phyloP scores from a whole-genome alignment of 768 basidiomycete species.

The Suillus subalutaceus region DNA sequence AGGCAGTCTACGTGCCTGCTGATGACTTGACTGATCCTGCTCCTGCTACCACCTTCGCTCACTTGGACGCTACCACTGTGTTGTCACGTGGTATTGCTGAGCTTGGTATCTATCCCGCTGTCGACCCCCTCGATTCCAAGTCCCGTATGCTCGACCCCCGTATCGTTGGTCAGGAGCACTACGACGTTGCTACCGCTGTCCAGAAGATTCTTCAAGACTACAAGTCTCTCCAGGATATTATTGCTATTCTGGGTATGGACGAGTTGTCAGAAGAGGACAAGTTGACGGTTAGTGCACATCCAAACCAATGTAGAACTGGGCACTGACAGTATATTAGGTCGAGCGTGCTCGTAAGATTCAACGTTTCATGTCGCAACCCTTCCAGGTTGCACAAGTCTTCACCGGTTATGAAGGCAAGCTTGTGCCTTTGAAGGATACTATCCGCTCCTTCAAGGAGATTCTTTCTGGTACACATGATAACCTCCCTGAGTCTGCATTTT shows the following conservation, averaged over 20 bases:
- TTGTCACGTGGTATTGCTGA: slow-evolving; percentile 99
- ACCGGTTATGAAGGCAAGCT: slow-evolving; percentile 99
- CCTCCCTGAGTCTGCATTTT: slow-evolving; percentile 96
- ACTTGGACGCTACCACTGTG: slow-evolving; percentile 99
- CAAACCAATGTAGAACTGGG: not conserved
- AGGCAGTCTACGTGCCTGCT: slow-evolving; percentile 99
- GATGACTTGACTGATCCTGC: slow-evolving; percentile 99
- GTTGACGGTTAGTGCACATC: slow-evolving; percentile 71
- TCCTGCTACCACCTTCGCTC: slow-evolving; percentile 99
- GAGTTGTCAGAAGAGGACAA: slow-evolving; percentile 99
- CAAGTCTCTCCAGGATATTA: too few relatives aligned
- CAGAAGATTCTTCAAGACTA: too few relatives aligned
- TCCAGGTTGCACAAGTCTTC: slow-evolving; percentile 99
- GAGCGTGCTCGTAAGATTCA: slow-evolving; percentile 98
- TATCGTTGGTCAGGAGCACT: slow-evolving; percentile 86
- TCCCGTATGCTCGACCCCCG: slow-evolving; percentile 99
- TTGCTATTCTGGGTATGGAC: slow-evolving; percentile 33
- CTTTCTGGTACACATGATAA: slow-evolving; percentile 85
- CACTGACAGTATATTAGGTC: slow-evolving; percentile 53
- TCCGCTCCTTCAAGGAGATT: slow-evolving; percentile 98
- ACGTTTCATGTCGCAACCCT: slow-evolving; percentile 99
- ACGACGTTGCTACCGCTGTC: too few relatives aligned
- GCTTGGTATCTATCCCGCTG: slow-evolving; percentile 99
- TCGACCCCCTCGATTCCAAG: slow-evolving; percentile 99
- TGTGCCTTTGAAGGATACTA: slow-evolving; percentile 93